phyloP scores from a whole-genome alignment of 345 rosid species.

The Mercurialis annua region DNA sequence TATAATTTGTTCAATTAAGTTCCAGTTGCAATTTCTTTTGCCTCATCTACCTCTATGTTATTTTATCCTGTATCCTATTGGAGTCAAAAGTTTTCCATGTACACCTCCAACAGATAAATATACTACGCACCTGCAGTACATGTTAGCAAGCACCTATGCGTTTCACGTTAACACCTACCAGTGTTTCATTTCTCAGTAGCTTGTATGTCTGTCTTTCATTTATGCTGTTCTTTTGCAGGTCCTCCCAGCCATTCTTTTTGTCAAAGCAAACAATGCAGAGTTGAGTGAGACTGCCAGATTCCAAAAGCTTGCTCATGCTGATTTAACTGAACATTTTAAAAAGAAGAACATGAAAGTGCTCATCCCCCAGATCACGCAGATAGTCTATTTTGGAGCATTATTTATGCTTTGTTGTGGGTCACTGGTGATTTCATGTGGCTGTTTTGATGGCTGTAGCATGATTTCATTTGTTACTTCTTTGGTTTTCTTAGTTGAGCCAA shows the following conservation, averaged over 20 bases:
- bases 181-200: slow-evolving; percentile 2
- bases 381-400: slow-evolving; percentile 67
- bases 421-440: slow-evolving; percentile 58
- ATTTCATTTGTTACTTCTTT: slow-evolving; percentile 79
- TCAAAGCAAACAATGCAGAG: slow-evolving; percentile 92
- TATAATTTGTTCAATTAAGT: not conserved
- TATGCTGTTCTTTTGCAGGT: slow-evolving; percentile 39
- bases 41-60: not conserved
- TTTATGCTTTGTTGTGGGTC: slow-evolving; percentile 67
- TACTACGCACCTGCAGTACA: not conserved
- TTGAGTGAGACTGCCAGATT: slow-evolving; percentile 66
- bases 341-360: slow-evolving; percentile 94
- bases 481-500: slow-evolving; percentile 80
- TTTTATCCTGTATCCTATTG: not conserved
- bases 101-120: not conserved
- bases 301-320: slow-evolving; percentile 63
- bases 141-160: not conserved
- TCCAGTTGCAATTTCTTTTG: not conserved
- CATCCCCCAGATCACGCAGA: slow-evolving; percentile 76
- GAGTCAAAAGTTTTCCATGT: too few species aligned
- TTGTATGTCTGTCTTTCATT: not conserved
- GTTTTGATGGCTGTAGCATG: slow-evolving; percentile 55
- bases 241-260: slow-evolving; percentile 79
- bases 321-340: slow-evolving; percentile 50
- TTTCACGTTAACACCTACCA: not conserved